Evolutionary conservation across 164 flowering plant genomes (phyloP), one percentile per base, ranked within the genome.

Genomic region (Santalum album): DNA sequence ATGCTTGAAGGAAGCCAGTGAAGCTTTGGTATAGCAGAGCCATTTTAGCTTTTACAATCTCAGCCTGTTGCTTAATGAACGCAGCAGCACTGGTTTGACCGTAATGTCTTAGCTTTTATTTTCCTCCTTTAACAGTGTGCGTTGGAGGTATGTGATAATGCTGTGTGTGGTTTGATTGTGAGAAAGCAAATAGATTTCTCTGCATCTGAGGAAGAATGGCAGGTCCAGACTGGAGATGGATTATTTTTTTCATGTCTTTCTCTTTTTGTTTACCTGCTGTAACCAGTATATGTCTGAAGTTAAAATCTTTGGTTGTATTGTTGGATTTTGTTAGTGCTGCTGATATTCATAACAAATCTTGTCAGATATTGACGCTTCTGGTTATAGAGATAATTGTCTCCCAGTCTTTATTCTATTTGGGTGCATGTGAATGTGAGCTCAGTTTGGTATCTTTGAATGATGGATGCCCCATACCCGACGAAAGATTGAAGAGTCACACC

Each of bases 1-100:
- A 64, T 72, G 56, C 61, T 29, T 19, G 50, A 44, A 62, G 70
- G 73, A 60, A 63, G 59, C 54, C 60, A 73, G 73, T 58, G 66
- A 71, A 58, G 66, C 73, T 66, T 61, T 44, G 47, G 32, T 60
- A 62, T 34, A 65, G 71, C 68, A 59, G 64, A 63, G 45, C 69
- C 75, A 69, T 74, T 62, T n/a, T 56, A 66, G 60, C 68, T 66
- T 51, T 60, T 35, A 32, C 61, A 19, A 51, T 63, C 63, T 27
- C 58, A 64, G 57, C 65, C 64, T 62, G 61, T 52, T 61, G 19
- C 26, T 48, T n/a, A n/a, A n/a, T n/a, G n/a, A n/a, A n/a, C n/a
- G n/a, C n/a, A n/a, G n/a, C n/a, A n/a, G n/a, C n/a, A n/a, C n/a
- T n/a, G n/a, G n/a, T n/a, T n/a, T n/a, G n/a, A n/a, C n/a, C n/a